Conservation (phyloP, 1,139 yeast species). For the Kodamaea plutei region DNA sequence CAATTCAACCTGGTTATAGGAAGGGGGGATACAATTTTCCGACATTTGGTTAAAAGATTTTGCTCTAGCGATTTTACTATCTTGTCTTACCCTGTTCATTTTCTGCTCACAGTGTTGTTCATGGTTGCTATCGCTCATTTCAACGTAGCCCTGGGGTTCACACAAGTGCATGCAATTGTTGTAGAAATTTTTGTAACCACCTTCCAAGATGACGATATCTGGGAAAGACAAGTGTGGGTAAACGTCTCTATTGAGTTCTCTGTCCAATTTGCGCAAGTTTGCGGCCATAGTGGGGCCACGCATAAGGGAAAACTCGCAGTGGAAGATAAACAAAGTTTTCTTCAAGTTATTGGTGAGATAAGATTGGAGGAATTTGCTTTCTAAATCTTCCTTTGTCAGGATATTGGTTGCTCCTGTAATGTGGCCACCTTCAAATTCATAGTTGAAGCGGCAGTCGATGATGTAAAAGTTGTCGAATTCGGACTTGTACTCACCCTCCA, state of each 20-base stretch:
- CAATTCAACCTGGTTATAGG: no score
- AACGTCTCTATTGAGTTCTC: conserved; percentile 63
- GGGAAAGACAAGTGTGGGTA: conserved; percentile 86
- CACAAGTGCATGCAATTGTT: conserved; percentile 53
- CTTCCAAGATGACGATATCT: conserved; percentile 81
- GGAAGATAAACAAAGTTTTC: conserved; percentile 65
- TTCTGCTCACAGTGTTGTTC: conserved; percentile 66
- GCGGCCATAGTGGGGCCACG: conserved; percentile 92
- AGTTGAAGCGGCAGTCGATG: conserved; percentile 87
- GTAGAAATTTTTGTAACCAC: conserved; percentile 83
- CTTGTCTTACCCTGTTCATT: conserved; percentile 63
- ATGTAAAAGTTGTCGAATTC: conserved; percentile 59
- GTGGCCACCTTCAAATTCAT: conserved; percentile 92
- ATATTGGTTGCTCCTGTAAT: conserved; percentile 78
- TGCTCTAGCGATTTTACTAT: conserved; percentile 45
- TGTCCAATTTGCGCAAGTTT: conserved; percentile 78
- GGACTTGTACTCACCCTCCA: conserved; percentile 51
- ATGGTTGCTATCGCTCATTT: conserved; percentile 78
- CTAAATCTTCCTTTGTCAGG: conserved; percentile 65
- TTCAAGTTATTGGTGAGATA: conserved; percentile 12
- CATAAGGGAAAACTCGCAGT: conserved; percentile 90
- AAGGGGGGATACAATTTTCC: no score
- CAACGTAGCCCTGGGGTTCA: conserved; percentile 74
- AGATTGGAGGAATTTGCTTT: conserved; percentile 37
- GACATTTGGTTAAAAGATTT: conserved; percentile 16